Percentiles rank a stretch among this genome's conserved stretches.
These are phyloP conservation scores for Beauveria bassiana DNA, from an alignment of 2,329 filamentous ascomycete genomes.

Conservation along the genomic window DNA sequence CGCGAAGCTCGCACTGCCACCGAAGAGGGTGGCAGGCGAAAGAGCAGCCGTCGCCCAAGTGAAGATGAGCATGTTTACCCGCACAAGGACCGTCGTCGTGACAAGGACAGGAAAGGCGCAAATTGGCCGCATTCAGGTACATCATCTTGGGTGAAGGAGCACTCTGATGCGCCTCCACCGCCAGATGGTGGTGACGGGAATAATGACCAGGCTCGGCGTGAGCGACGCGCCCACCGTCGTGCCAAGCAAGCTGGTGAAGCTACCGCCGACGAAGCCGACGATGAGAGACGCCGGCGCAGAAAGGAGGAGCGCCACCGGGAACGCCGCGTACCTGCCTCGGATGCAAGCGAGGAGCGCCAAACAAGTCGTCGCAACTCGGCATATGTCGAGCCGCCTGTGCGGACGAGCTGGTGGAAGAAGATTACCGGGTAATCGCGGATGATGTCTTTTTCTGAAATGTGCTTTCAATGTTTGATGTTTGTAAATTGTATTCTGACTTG, in stretches of 20 bases:
- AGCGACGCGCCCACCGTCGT: constrained; percentile 38
- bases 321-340: constrained; percentile 10
- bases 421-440: constrained; percentile 9
- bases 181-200: constrained; percentile 36
- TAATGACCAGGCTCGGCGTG: constrained; percentile 43
- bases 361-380: constrained; percentile 6
- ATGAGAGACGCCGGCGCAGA: constrained; percentile 35
- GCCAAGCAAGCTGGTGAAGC: constrained; percentile 30
- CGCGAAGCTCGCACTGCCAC: constrained; percentile 36
- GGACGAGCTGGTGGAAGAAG: constrained; percentile 13
- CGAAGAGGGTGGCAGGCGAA: constrained; percentile 27
- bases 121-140: constrained; percentile 57
- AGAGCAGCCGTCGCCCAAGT: constrained; percentile 31
- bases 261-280: constrained; percentile 36
- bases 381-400: constrained; percentile 1
- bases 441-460: background rate
- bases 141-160: constrained; percentile 59
- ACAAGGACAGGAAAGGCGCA: constrained; percentile 27
- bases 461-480: background rate
- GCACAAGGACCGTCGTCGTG: constrained; percentile 31
- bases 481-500: constrained; percentile 7
- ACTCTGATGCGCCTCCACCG: constrained; percentile 53
- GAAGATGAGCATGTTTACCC: constrained; percentile 39
- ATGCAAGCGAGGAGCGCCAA: constrained; percentile 7
- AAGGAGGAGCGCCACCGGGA: constrained; percentile 35